phyloP scores from a whole-genome alignment of 2,329 filamentous ascomycete species.

The Cordyceps militaris region DNA sequence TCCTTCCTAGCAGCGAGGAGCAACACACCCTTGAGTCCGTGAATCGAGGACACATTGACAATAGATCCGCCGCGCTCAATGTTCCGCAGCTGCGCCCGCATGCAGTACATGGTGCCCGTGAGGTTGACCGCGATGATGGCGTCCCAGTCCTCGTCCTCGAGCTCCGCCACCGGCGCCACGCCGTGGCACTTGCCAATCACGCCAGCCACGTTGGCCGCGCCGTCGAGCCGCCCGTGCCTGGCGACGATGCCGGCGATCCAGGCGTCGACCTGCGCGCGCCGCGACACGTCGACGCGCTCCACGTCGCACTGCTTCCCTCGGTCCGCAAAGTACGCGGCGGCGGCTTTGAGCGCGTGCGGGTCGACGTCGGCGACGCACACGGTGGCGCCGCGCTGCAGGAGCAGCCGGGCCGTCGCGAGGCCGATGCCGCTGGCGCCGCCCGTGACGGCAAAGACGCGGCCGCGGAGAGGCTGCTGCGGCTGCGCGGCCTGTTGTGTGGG shows the following conservation, averaged over 20 bases:
- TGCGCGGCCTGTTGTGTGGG: neutral
- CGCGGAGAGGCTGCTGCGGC: slow-evolving; percentile 8
- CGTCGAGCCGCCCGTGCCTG: slow-evolving; percentile 43
- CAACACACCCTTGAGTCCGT: slow-evolving; percentile 31
- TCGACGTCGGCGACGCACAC: slow-evolving; percentile 33
- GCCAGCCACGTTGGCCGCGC: slow-evolving; percentile 47
- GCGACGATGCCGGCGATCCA: slow-evolving; percentile 40
- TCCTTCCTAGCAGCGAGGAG: too few relatives aligned
- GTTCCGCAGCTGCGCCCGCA: slow-evolving; percentile 35
- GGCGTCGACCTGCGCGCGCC: slow-evolving; percentile 38
- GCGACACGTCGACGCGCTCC: slow-evolving; percentile 39
- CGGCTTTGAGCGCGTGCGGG: slow-evolving; percentile 23
- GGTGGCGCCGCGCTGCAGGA: slow-evolving; percentile 29
- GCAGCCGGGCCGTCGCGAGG: slow-evolving; percentile 31
- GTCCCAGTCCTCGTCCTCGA: slow-evolving; percentile 40
- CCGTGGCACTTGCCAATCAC: slow-evolving; percentile 39
- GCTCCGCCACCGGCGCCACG: slow-evolving; percentile 31
- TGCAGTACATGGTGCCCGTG: slow-evolving; percentile 42
- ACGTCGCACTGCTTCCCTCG: slow-evolving; percentile 23
- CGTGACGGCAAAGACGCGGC: slow-evolving; percentile 26
- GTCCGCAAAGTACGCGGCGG: slow-evolving; percentile 24
- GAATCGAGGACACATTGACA: slow-evolving; percentile 49
- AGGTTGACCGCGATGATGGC: slow-evolving; percentile 40
- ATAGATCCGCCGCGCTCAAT: slow-evolving; percentile 48
- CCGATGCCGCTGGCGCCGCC: slow-evolving; percentile 34